phyloP scores from a whole-genome alignment of 768 basidiomycete species.

The Boletus sp. region DNA sequence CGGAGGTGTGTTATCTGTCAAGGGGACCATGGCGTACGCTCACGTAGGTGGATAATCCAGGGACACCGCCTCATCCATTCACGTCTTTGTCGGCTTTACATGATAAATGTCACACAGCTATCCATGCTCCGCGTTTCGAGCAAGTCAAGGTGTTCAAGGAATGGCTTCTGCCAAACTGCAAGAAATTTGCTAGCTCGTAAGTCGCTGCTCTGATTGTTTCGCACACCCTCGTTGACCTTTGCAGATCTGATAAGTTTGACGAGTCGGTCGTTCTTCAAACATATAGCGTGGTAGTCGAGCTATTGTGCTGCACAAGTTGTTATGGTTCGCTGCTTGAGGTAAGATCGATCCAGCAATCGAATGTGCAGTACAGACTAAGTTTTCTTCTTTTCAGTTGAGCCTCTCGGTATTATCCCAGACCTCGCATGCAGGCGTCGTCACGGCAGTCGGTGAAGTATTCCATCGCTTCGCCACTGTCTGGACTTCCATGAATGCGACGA shows the following conservation, averaged over 20 bases:
- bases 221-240: background rate
- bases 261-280: slow-evolving; percentile 44
- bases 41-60: slow-evolving; percentile 29
- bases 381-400: slow-evolving; percentile 41
- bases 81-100: slow-evolving; percentile 40
- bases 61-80: slow-evolving; percentile 22
- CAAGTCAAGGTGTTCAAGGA: slow-evolving; percentile 66
- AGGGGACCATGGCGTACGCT: background rate
- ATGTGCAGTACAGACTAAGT: slow-evolving; percentile 4
- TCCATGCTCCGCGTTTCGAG: slow-evolving; percentile 64
- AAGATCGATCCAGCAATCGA: slow-evolving; percentile 9
- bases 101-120: slow-evolving; percentile 42
- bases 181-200: slow-evolving; percentile 51
- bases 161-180: slow-evolving; percentile 73
- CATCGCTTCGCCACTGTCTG: slow-evolving; percentile 69
- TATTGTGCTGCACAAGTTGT: slow-evolving; percentile 60
- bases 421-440: slow-evolving; percentile 49
- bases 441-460: slow-evolving; percentile 67
- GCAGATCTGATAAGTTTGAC: slow-evolving; percentile 29
- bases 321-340: slow-evolving; percentile 72
- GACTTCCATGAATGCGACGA: slow-evolving; percentile 69
- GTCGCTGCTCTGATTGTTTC: slow-evolving; percentile 1
- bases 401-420: slow-evolving; percentile 53
- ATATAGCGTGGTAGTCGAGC: slow-evolving; percentile 55
- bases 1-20: slow-evolving; percentile 40